Evolutionary conservation across 805 yeast genomes (phyloP).

Genomic region (Saitoella complicata): DNA sequence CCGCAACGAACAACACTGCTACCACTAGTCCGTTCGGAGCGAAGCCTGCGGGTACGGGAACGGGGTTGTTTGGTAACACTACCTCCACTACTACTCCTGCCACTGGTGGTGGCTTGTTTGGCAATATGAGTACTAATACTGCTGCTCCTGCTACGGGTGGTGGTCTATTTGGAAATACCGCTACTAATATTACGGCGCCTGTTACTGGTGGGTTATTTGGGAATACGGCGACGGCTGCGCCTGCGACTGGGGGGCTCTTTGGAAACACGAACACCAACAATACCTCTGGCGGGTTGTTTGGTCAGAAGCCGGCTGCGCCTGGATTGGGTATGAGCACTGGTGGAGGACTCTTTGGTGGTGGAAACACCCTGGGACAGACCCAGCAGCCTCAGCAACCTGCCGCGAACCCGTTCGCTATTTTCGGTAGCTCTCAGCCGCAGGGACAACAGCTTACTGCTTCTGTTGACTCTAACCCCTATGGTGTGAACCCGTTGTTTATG

Average conservation of each 20-base stretch:
- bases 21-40: too few relatives aligned
- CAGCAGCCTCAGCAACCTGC: conserved; percentile 2
- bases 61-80: conserved; percentile 24
- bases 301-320: neutral
- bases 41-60: conserved; percentile 4
- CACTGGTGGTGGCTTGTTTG: conserved; percentile 14
- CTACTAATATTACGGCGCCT: neutral
- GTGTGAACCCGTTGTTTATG: conserved; percentile 53
- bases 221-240: conserved; percentile 4
- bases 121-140: conserved; percentile 8
- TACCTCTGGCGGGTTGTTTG: conserved; percentile 11
- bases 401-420: conserved; percentile 1
- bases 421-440: conserved; percentile 9
- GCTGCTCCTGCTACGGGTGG: conserved; percentile 16
- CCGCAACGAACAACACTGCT: conserved; percentile 14
- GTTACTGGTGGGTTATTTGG: conserved; percentile 16
- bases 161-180: conserved; percentile 15
- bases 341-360: conserved; percentile 16
- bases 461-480: conserved; percentile 53
- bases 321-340: conserved; percentile 2
- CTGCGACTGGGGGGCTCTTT: conserved; percentile 20
- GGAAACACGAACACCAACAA: conserved; percentile 23
- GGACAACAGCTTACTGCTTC: conserved; percentile 21
- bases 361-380: conserved; percentile 6
- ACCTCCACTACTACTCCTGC: conserved; percentile 13